These are phyloP conservation scores for Nicotiana undulata DNA, from an alignment of 257 asterid genomes.

Conservation along the genomic window DNA sequence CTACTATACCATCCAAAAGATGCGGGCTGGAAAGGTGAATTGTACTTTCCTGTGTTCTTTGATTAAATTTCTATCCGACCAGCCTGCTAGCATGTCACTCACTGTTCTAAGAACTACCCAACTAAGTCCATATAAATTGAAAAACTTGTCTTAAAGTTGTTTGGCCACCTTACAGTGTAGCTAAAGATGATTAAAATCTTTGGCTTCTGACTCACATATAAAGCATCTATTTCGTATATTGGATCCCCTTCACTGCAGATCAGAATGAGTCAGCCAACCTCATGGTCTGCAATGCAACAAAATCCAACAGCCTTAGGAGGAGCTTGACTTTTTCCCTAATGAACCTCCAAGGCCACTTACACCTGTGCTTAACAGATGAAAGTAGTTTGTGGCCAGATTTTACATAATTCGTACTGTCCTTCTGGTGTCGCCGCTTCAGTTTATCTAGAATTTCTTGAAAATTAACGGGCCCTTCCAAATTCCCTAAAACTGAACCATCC, in stretches of 20 bases:
- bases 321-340: not conserved
- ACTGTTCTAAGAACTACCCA: not conserved
- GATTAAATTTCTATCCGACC: not conserved
- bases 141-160: not conserved
- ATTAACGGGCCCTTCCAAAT: not conserved
- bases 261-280: not conserved
- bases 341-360: not conserved
- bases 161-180: not conserved
- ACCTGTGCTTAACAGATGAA: not conserved
- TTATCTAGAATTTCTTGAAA: not conserved
- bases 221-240: not conserved
- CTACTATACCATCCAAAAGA: not conserved
- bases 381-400: not conserved
- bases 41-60: not conserved
- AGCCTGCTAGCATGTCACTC: not conserved
- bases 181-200: not conserved
- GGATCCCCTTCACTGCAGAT: not conserved
- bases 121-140: not conserved
- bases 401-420: not conserved
- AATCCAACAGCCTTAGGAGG: not conserved
- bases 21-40: not conserved
- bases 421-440: not conserved
- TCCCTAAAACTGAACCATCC: not conserved
- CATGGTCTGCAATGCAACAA: not conserved
- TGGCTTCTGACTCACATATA: not conserved